A percentile compares a stretch with the other conserved stretches of the same genome.
Evolutionary conservation across 805 yeast genomes (phyloP).

Genomic region (Spathaspora boniae): DNA sequence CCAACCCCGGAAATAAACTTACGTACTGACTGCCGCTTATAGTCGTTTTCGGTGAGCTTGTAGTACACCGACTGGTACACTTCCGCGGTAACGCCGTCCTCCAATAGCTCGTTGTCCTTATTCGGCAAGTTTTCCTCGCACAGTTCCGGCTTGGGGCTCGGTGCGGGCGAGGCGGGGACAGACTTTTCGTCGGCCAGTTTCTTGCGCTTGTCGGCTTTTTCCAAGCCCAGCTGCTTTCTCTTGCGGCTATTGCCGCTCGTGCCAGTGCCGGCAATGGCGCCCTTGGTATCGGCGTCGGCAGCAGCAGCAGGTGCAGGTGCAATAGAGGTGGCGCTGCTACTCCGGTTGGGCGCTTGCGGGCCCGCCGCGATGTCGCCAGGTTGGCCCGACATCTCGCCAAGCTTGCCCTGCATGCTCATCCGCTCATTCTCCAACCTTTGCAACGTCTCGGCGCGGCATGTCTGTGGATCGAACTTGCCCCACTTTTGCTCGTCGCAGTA

Average conservation of each 20-base stretch:
- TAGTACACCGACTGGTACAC: slow-evolving; percentile 52
- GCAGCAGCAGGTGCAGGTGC: slow-evolving; percentile 1
- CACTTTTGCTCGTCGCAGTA: slow-evolving; percentile 54
- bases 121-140: slow-evolving; percentile 25
- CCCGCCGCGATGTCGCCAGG: background rate
- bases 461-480: slow-evolving; percentile 41
- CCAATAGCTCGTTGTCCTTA: slow-evolving; percentile 42
- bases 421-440: slow-evolving; percentile 27
- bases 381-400: slow-evolving; percentile 6
- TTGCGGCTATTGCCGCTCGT: slow-evolving; percentile 8
- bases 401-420: too few relatives aligned
- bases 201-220: slow-evolving; percentile 11
- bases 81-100: slow-evolving; percentile 40
- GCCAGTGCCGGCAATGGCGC: background rate
- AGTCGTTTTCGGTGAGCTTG: slow-evolving; percentile 44
- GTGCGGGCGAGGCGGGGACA: background rate
- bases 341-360: too few relatives aligned
- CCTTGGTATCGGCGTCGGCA: slow-evolving; percentile 1
- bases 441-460: slow-evolving; percentile 28
- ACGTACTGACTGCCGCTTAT: slow-evolving; percentile 34
- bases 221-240: slow-evolving; percentile 20
- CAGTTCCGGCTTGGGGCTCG: slow-evolving; percentile 1
- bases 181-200: slow-evolving; percentile 8
- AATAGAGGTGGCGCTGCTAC: background rate
- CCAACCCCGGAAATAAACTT: slow-evolving; percentile 21